Percentiles rank a stretch among this genome's conserved stretches.
These are phyloP conservation scores for Globisporangium mamillatum DNA, from an alignment of 352 stramenopile genomes.

Conservation along the genomic window DNA sequence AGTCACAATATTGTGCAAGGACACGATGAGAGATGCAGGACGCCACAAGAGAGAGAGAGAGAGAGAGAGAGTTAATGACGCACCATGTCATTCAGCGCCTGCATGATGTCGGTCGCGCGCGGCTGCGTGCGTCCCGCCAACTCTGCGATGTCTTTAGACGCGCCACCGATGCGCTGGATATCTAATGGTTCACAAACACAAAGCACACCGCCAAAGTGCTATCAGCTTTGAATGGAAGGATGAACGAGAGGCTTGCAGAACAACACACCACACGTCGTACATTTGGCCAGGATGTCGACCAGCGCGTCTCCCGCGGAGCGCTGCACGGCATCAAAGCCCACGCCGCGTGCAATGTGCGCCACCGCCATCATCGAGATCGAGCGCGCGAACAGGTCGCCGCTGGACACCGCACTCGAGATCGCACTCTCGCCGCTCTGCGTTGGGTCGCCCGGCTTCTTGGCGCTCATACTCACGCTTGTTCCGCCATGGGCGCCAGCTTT, in stretches of 20 bases:
- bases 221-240: not conserved
- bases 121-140: slow-evolving; percentile 49
- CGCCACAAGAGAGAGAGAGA: no score
- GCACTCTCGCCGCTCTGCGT: slow-evolving; percentile 22
- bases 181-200: slow-evolving; percentile 23
- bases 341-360: slow-evolving; percentile 42
- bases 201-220: not conserved
- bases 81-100: slow-evolving; percentile 48
- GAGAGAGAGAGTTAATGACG: not conserved
- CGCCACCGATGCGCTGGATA: slow-evolving; percentile 45
- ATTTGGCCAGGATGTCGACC: slow-evolving; percentile 52
- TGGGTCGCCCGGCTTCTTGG: slow-evolving; percentile 24
- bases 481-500: slow-evolving; percentile 14
- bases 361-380: slow-evolving; percentile 51
- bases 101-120: slow-evolving; percentile 42
- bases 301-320: slow-evolving; percentile 47
- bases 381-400: slow-evolving; percentile 43
- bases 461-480: slow-evolving; percentile 44
- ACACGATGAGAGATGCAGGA: not conserved
- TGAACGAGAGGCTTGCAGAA: not conserved
- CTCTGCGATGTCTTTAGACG: slow-evolving; percentile 54
- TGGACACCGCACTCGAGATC: slow-evolving; percentile 23
- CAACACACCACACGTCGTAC: slow-evolving; percentile 13
- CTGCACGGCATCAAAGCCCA: slow-evolving; percentile 55
- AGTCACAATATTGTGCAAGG: no score